These are phyloP conservation scores for Leishmania mexicana DNA, from an alignment of 208 protist species.

Conservation along the genomic window DNA sequence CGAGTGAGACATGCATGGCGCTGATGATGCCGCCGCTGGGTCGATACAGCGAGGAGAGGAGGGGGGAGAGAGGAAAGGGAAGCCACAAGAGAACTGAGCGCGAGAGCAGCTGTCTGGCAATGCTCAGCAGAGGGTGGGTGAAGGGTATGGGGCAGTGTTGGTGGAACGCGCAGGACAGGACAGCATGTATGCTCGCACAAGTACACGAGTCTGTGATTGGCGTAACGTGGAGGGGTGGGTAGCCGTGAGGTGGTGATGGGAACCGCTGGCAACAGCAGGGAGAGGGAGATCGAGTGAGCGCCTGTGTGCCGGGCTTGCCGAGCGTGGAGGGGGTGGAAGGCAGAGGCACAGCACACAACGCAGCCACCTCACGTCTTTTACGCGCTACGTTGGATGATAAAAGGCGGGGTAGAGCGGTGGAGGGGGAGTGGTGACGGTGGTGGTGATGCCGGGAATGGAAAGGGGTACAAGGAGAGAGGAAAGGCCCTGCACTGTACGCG, in stretches of 20 bases:
- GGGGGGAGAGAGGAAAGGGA: background rate
- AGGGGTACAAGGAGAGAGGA: background rate
- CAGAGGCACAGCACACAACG: background rate
- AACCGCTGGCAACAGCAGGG: background rate
- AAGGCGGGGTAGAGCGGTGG: background rate
- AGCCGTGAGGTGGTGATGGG: background rate
- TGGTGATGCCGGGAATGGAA: background rate
- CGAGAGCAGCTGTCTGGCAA: background rate
- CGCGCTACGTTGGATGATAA: background rate
- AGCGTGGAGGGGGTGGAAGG: no score
- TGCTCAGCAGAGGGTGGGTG: background rate
- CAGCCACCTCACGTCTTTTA: background rate
- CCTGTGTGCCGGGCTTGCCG: background rate
- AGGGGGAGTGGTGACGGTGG: background rate
- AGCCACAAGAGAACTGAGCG: background rate
- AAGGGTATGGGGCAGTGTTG: background rate
- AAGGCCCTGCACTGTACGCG: background rate
- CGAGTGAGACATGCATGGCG: constrained; percentile 16
- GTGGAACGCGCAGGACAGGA: background rate
- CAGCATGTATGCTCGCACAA: background rate
- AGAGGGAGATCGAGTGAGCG: background rate
- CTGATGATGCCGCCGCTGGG: background rate
- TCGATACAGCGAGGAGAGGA: background rate
- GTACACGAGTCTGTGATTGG: background rate
- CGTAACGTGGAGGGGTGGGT: background rate